Conservation (phyloP, 495 filamentous ascomycete species). For the Lichina pygmaea region DNA sequence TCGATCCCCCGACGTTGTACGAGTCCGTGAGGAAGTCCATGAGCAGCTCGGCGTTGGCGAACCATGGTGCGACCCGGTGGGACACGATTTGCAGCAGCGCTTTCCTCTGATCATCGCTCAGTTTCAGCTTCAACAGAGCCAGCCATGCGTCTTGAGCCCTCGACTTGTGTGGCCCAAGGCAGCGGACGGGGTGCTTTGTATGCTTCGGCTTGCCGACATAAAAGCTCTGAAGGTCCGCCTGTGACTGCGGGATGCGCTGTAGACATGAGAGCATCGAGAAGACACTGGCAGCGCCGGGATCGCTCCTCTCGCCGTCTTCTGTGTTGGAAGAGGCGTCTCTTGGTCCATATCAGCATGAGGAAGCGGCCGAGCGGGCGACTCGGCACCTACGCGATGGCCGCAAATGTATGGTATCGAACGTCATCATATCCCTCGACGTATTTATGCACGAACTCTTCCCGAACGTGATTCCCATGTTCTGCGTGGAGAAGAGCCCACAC, state of each 20-base stretch:
- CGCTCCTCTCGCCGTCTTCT: no score
- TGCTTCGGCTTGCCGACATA: conserved; percentile 11
- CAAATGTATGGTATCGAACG: conserved; percentile 56
- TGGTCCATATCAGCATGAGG: no score
- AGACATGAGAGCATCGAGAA: conserved; percentile 29
- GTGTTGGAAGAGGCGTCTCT: no score
- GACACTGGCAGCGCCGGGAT: conserved; percentile 1
- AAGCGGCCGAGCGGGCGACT: no score
- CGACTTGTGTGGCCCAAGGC: conserved; percentile 32
- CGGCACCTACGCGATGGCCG: conserved; percentile 33
- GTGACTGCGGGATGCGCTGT: conserved; percentile 30
- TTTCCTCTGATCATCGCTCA: conserved; percentile 53
- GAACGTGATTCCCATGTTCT: conserved; percentile 24
- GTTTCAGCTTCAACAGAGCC: conserved; percentile 35
- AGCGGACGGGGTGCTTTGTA: conserved; percentile 22
- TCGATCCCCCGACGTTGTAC: conserved; percentile 63
- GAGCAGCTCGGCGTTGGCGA: conserved; percentile 58
- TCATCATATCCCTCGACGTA: conserved; percentile 63
- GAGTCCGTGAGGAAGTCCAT: conserved; percentile 94
- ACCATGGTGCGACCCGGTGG: conserved; percentile 60
- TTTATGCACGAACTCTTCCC: conserved; percentile 44
- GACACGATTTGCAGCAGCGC: conserved; percentile 45
- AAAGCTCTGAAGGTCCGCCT: conserved; percentile 38
- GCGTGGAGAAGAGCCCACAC: conserved; percentile 33
- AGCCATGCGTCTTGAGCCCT: conserved; percentile 66